phyloP scores from a whole-genome alignment of 495 filamentous ascomycete species.

The Diplogelasinospora grovesii region DNA sequence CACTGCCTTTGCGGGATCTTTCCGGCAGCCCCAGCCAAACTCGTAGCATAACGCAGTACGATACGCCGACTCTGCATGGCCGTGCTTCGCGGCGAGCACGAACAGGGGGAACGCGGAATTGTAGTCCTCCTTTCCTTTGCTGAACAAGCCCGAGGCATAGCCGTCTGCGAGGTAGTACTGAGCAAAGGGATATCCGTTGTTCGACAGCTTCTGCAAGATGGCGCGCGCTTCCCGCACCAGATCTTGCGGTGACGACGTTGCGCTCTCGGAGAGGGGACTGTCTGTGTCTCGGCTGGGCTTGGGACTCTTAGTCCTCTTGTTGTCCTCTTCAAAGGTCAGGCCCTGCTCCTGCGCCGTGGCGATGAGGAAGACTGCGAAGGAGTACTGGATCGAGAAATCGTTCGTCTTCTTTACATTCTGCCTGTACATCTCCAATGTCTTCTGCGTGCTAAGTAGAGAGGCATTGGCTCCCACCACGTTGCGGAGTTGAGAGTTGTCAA shows the following conservation, averaged over 20 bases:
- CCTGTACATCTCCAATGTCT: conserved; percentile 96
- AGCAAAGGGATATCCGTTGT: conserved; percentile 86
- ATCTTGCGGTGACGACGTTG: conserved; percentile 49
- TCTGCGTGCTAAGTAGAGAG: conserved; percentile 77
- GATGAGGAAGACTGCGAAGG: conserved; percentile 91
- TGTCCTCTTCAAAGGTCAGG: conserved; percentile 32
- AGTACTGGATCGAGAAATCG: conserved; percentile 81
- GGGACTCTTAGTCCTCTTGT: conserved; percentile 35
- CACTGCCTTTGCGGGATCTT: conserved; percentile 81
- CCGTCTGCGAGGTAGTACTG: conserved; percentile 97
- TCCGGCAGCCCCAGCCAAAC: conserved; percentile 92
- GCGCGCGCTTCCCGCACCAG: conserved; percentile 80
- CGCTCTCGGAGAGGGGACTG: conserved; percentile 38
- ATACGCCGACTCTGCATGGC: conserved; percentile 93
- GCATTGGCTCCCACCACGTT: conserved; percentile 79
- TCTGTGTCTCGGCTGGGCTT: conserved; percentile 31
- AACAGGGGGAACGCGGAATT: conserved; percentile 89
- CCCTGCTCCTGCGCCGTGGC: conserved; percentile 69
- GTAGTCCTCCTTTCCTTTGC: conserved; percentile 83
- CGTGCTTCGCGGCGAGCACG: conserved; percentile 89
- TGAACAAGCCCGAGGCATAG: conserved; percentile 89
- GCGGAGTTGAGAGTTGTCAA: conserved; percentile 72
- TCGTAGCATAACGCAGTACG: conserved; percentile 93
- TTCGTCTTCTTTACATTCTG: conserved; percentile 95
- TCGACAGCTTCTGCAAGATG: conserved; percentile 78